Evolutionary conservation across 768 basidiomycete species (phyloP).

Genomic region (Agrocybe chaxingu): DNA sequence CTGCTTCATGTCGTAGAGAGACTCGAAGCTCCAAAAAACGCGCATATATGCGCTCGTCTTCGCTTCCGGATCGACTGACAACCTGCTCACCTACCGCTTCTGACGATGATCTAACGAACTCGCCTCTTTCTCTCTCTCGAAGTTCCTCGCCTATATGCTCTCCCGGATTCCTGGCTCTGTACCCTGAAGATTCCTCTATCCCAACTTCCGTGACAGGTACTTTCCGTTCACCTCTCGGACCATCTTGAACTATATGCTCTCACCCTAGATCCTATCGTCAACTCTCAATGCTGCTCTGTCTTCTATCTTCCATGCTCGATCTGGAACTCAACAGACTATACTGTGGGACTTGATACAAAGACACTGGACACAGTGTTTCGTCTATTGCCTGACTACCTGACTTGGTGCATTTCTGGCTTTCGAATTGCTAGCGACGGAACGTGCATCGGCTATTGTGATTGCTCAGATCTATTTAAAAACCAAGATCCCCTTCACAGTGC

Average conservation of each 20-base stretch:
- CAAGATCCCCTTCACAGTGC: too few species aligned
- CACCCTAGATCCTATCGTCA: too few species aligned
- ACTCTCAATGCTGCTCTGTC: too few species aligned
- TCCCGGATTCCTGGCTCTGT: background rate
- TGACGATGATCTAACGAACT: background rate
- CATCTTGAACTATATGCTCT: background rate
- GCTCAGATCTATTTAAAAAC: background rate
- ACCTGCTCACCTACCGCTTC: background rate
- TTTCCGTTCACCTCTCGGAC: background rate
- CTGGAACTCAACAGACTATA: background rate
- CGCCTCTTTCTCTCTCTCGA: slow-evolving; percentile 9
- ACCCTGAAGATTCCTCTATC: background rate
- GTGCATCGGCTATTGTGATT: slow-evolving; percentile 14
- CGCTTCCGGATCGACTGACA: background rate
- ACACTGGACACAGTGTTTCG: background rate
- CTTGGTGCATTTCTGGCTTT: slow-evolving; percentile 18
- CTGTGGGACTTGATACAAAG: background rate
- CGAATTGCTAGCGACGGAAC: slow-evolving; percentile 18
- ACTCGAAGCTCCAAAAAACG: background rate
- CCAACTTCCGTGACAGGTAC: background rate
- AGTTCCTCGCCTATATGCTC: slow-evolving; percentile 13
- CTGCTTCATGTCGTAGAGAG: background rate
- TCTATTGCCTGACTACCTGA: slow-evolving; percentile 1
- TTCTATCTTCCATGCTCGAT: background rate
- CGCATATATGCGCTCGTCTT: slow-evolving; percentile 10